Evolutionary conservation across 306 rosid genomes (phyloP), one percentile per base, ranked within the genome.

Genomic region (Vigna trinervia): DNA sequence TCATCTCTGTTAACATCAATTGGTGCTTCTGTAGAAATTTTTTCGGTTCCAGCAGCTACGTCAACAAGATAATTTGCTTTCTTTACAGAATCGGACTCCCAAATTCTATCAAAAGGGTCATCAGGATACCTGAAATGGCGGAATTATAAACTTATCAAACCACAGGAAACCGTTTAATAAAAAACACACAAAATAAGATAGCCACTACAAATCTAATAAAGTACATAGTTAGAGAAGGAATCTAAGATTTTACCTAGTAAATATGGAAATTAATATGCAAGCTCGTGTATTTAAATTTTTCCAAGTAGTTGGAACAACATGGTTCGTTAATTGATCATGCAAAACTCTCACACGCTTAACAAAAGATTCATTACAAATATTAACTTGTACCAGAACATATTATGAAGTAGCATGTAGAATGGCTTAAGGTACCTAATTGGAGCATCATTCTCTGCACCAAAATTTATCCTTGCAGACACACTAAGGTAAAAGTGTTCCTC

Each of bases 401-500:
- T 7, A 11, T 5, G 41, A 76, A 69, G 77, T 43, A 77, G 50
- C 12, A 78, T 62, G 60, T 34, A 77, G 56, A 73, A 67, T 36
- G 43, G 13, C 12, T 12, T 6, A 75, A 71, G 32, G 65, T 67
- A 91, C 98, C 98, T 90, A 56, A 94, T 74, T 50, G 96, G 93
- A 57, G 88, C 85, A 79, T 92, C 95, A 36, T 81, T 81, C n/a
- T 85, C 97, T 0, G 98, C 96, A 46, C 98, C 98, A 73, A 94
- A 94, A 83, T 94, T 94, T 69, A 94, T 92, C 93, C 98, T 90
- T 19, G 98, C 98, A 64, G 98, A 89, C 82, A 94, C 93, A 87
- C 96, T 86, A 23, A 94, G 96, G 88, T 90, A 94, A 86, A 85
- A 92, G 8, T 73, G 90, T 34, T 89, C 84, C 72, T 94, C 98